A percentile compares a stretch with the other conserved stretches of the same genome.
Conservation (phyloP, 2,329 filamentous ascomycete genomes). For the Botrytis aclada region DNA sequence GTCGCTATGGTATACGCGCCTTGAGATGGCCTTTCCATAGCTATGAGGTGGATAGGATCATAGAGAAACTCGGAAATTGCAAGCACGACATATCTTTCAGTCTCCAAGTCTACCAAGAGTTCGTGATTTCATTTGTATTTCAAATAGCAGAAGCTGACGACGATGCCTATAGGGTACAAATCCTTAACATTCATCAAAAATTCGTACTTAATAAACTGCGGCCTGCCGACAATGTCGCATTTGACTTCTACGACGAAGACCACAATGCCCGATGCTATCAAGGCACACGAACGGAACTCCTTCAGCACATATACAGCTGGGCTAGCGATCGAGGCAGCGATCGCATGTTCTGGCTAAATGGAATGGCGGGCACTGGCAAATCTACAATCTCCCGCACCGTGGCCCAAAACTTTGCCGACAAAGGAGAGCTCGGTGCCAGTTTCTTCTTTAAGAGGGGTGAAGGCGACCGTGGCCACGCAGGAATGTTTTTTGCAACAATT, state of each 20-base stretch:
- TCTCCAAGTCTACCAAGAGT: conserved; percentile 40
- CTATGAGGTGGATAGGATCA: conserved; percentile 37
- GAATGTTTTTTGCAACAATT: conserved; percentile 38
- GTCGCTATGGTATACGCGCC: conserved; percentile 28
- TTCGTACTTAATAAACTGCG: too few species aligned
- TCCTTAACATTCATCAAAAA: too few species aligned
- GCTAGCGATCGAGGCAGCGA: too few species aligned
- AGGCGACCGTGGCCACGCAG: conserved; percentile 34
- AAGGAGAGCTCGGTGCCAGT: conserved; percentile 33
- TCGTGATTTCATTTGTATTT: conserved; percentile 26
- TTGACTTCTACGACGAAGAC: too few species aligned
- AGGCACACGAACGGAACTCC: too few species aligned
- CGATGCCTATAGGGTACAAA: too few species aligned
- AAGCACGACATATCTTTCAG: conserved; percentile 34
- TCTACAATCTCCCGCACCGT: conserved; percentile 41
- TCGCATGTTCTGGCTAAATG: conserved; percentile 39
- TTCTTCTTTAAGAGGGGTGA: conserved; percentile 35
- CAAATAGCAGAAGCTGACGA: conserved; percentile 16
- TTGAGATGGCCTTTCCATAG: conserved; percentile 39
- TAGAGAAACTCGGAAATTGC: conserved; percentile 35
- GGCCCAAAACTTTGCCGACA: conserved; percentile 27
- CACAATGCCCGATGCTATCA: too few species aligned
- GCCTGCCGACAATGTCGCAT: too few species aligned
- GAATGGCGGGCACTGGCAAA: conserved; percentile 40
- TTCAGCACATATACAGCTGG: too few species aligned